Base-by-base conservation (phyloP, 2,329 filamentous ascomycete genomes). In the Hirsutella thompsonii region DNA sequence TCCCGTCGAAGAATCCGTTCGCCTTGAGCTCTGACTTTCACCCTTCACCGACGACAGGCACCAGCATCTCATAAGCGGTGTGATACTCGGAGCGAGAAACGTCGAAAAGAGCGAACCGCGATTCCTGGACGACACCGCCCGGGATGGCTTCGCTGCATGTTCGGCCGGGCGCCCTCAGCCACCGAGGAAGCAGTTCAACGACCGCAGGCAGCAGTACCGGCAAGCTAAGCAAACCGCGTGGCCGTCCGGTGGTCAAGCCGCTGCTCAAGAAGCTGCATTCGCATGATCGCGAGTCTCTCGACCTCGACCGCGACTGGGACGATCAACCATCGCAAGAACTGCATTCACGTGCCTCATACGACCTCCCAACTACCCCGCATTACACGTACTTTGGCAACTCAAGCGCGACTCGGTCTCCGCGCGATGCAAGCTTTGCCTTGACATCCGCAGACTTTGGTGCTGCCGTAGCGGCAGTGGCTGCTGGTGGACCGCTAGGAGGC, bases 201-300 rank as follows among this genome's bases (percentile, higher is more conserved):
- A 26, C 23, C 6, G 6, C 23, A 26, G 23, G 23, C 26, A 26
- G 51, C 41, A 48, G 49, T 38, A 32, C 50, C 41, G 47, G 48
- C 38, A 58, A 57, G 43, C 51, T 58, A 47, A 55, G 63, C 52
- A 76, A 75, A 55, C 52, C 64, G 39, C 63, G 64, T 49, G 58
- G 59, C 40, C 69, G 68, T 49, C 62, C 61, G 44, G 63, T 64
- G 44, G 71, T 76, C 47, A 79, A 78, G 58, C 76, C 76, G 9
- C 79, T 80, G 36, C 60, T 81, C 40, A 78, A 77, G 56, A 79
- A 78, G 55, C 55, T 72, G 44, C 59, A 62, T 40, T 55, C 57
- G 10, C 48, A 70, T 38, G 74, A 77, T 48, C 78, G 77, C 62
- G 77, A 68, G 52, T 80, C 76, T 36, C 58, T 80, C 44, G 77